phyloP scores from a whole-genome alignment of 2,329 filamentous ascomycete genomes.

The Neurospora crassa region DNA sequence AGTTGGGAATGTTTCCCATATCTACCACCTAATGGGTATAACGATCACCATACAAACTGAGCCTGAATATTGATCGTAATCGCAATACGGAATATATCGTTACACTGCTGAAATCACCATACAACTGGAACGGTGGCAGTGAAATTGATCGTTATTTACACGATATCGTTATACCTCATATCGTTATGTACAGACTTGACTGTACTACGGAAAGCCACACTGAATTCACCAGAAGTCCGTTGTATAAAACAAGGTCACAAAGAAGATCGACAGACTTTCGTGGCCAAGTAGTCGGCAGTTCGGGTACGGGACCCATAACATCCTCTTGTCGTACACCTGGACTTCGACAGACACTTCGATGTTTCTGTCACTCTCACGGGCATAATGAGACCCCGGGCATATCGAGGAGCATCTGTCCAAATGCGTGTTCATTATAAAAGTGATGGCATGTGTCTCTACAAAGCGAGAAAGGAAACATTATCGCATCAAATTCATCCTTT shows the following conservation, averaged over 20 bases:
- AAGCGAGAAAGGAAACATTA: background rate
- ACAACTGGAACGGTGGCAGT: too few species aligned
- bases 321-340: background rate
- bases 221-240: background rate
- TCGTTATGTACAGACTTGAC: too few species aligned
- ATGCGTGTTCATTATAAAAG: background rate
- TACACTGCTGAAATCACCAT: too few species aligned
- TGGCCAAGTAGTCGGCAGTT: background rate
- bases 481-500: background rate
- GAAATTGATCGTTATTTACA: too few species aligned
- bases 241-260: background rate
- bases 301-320: background rate
- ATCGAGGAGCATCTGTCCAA: background rate
- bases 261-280: background rate
- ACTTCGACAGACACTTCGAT: background rate
- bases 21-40: too few species aligned
- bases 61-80: too few species aligned
- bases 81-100: too few species aligned
- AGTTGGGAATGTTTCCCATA: too few species aligned
- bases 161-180: too few species aligned
- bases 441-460: background rate
- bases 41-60: too few species aligned
- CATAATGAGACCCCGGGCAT: background rate
- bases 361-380: background rate
- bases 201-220: accelerated